phyloP scores from a whole-genome alignment of 345 rosid genomes.

The Psidium friedrichsthalianum region DNA sequence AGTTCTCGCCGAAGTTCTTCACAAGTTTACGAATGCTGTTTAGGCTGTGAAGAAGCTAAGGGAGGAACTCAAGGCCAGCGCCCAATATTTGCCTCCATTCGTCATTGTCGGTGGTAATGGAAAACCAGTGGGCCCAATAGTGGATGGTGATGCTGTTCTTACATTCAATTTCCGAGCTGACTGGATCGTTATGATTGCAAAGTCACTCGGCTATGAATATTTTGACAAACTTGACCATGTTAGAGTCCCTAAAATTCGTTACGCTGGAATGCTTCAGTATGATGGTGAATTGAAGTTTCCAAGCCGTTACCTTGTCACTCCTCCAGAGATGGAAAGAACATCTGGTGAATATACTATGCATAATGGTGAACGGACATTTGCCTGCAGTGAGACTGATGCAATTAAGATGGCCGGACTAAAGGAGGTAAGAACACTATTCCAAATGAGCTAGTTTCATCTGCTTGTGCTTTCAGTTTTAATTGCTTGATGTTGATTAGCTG shows the following conservation, averaged over 20 bases:
- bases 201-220: slow-evolving; percentile 81
- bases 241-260: slow-evolving; percentile 73
- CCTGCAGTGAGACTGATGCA: too few species aligned
- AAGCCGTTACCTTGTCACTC: slow-evolving; percentile 76
- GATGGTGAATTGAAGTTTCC: slow-evolving; percentile 97
- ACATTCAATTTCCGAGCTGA: slow-evolving; percentile 93
- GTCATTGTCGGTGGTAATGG: slow-evolving; percentile 71
- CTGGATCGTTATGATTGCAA: slow-evolving; percentile 91
- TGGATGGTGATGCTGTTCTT: slow-evolving; percentile 95
- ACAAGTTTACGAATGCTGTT: slow-evolving; percentile 67
- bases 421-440: too few species aligned
- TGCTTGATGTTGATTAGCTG: too few species aligned
- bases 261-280: slow-evolving; percentile 98
- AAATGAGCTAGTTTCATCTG: too few species aligned
- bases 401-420: too few species aligned
- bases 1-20: slow-evolving; percentile 96
- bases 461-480: too few species aligned
- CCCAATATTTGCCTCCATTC: slow-evolving; percentile 89
- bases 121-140: slow-evolving; percentile 76
- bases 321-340: slow-evolving; percentile 94
- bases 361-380: slow-evolving; percentile 76
- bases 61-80: slow-evolving; percentile 54
- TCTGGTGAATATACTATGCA: slow-evolving; percentile 87
- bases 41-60: slow-evolving; percentile 86
- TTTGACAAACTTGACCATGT: slow-evolving; percentile 91